These are phyloP conservation scores for Tricholoma sp. DNA, from an alignment of 768 basidiomycete species.

Conservation along the genomic window DNA sequence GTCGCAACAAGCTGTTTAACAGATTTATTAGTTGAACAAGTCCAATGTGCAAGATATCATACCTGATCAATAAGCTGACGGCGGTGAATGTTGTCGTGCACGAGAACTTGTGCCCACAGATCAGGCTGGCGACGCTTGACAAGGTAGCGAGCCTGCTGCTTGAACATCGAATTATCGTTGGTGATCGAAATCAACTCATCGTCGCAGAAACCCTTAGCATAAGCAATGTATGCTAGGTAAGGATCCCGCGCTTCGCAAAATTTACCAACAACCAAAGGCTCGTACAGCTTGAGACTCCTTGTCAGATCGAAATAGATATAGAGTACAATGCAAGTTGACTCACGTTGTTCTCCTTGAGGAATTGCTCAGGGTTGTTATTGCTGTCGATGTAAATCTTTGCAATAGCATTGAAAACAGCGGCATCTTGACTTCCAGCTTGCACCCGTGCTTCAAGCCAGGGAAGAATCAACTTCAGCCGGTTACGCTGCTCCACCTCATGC, in stretches of 20 bases:
- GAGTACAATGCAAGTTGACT: conserved; percentile 21
- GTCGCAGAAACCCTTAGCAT: conserved; percentile 98
- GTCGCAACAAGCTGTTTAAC: conserved; percentile 76
- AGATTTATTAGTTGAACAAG: conserved; percentile 1
- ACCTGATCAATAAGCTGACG: conserved; percentile 93
- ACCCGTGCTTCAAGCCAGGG: conserved; percentile 97
- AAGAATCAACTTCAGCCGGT: conserved; percentile 92
- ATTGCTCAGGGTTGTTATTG: conserved; percentile 96
- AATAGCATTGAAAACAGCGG: conserved; percentile 92
- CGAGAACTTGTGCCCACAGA: conserved; percentile 94
- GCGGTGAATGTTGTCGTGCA: conserved; percentile 85
- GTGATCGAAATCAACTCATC: conserved; percentile 96
- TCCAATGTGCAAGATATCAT: not conserved
- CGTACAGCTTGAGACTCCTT: conserved; percentile 66
- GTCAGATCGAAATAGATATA: not conserved
- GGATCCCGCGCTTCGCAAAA: conserved; percentile 99
- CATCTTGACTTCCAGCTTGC: conserved; percentile 89
- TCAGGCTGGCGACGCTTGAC: conserved; percentile 94
- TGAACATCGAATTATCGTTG: conserved; percentile 99
- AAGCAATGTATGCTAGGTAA: conserved; percentile 97
- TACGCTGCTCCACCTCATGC: conserved; percentile 93
- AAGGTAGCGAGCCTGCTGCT: conserved; percentile 97
- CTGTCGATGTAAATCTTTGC: conserved; percentile 99
- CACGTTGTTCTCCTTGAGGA: conserved; percentile 98
- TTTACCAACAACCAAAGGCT: conserved; percentile 95